Evolutionary conservation across 148 eudicot species (phyloP).

Genomic region (Silene latifolia): DNA sequence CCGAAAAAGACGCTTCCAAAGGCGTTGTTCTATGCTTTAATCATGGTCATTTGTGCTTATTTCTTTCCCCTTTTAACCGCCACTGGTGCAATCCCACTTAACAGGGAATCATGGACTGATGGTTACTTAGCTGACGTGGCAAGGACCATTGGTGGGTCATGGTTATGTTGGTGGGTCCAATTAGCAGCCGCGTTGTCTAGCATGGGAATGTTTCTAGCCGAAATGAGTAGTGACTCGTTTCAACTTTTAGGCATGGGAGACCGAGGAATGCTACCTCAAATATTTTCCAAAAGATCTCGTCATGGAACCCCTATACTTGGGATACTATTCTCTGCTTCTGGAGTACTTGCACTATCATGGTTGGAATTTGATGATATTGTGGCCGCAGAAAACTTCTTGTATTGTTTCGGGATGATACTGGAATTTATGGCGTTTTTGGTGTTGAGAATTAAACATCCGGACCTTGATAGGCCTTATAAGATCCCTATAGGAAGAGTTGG

Average conservation of each 20-base stretch:
- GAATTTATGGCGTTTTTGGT: slow-evolving; percentile 47
- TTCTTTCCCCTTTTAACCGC: slow-evolving; percentile 57
- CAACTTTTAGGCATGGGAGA: slow-evolving; percentile 52
- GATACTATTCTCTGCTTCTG: slow-evolving; percentile 55
- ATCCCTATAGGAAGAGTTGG: slow-evolving; percentile 52
- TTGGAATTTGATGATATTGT: slow-evolving; percentile 57
- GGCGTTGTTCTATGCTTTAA: slow-evolving; percentile 47
- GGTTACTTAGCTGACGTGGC: slow-evolving; percentile 62
- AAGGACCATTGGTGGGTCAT: slow-evolving; percentile 51
- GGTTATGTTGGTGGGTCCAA: slow-evolving; percentile 68
- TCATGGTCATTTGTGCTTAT: slow-evolving; percentile 52
- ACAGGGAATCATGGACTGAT: slow-evolving; percentile 45
- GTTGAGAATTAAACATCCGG: slow-evolving; percentile 36
- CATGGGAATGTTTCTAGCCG: slow-evolving; percentile 74
- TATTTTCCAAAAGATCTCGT: slow-evolving; percentile 45
- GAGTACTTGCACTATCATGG: slow-evolving; percentile 59
- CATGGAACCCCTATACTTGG: slow-evolving; percentile 57
- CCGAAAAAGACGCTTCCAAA: slow-evolving; percentile 68
- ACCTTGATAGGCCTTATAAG: slow-evolving; percentile 44
- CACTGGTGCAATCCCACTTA: slow-evolving; percentile 53
- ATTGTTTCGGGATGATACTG: slow-evolving; percentile 62
- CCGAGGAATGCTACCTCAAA: slow-evolving; percentile 42
- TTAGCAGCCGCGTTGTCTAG: slow-evolving; percentile 64
- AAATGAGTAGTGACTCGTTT: slow-evolving; percentile 53
- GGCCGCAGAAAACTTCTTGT: slow-evolving; percentile 59